Evolutionary conservation across 495 filamentous ascomycete genomes (phyloP).

Genomic region (Hyphodiscus hymeniophilus): DNA sequence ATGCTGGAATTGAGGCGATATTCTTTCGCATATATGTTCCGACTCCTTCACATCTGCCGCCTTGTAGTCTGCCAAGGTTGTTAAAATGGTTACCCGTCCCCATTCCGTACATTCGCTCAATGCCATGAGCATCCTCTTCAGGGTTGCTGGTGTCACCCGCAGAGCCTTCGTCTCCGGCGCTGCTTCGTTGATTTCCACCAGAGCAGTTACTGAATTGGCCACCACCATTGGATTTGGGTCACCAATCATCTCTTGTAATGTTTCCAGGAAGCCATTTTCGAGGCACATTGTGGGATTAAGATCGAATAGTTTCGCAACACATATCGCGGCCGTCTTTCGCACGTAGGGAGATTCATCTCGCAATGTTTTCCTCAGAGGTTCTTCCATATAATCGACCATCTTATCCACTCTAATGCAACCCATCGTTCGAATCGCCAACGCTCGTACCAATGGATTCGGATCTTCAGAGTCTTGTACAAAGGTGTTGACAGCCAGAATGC

Average conservation of each 20-base stretch:
- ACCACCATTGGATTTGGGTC: slow-evolving; percentile 99
- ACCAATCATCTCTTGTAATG: slow-evolving; percentile 91
- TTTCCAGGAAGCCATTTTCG: slow-evolving; percentile 94
- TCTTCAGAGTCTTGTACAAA: slow-evolving; percentile 99
- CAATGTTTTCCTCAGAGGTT: slow-evolving; percentile 91
- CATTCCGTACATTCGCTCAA: slow-evolving; percentile 98
- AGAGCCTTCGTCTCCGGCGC: slow-evolving; percentile 87
- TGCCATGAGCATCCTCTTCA: slow-evolving; percentile 95
- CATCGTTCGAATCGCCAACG: slow-evolving; percentile 97
- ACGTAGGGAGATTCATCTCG: slow-evolving; percentile 97
- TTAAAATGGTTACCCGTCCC: slow-evolving; percentile 93
- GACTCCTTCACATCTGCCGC: slow-evolving; percentile 85
- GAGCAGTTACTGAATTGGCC: slow-evolving; percentile 88
- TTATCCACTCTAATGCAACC: slow-evolving; percentile 98
- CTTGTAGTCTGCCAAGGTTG: slow-evolving; percentile 81
- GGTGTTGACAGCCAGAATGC: slow-evolving; percentile 97
- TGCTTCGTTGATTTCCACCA: slow-evolving; percentile 84
- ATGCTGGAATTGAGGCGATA: slow-evolving; percentile 95
- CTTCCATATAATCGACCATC: slow-evolving; percentile 99
- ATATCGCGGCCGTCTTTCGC: slow-evolving; percentile 95
- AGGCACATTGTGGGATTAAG: slow-evolving; percentile 85
- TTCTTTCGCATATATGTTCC: slow-evolving; percentile 96
- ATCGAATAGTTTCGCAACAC: slow-evolving; percentile 96
- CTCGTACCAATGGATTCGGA: slow-evolving; percentile 91
- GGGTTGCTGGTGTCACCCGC: slow-evolving; percentile 64